Evolutionary conservation across 805 yeast genomes (phyloP).

Genomic region (Wickerhamomyces rabaulensis): DNA sequence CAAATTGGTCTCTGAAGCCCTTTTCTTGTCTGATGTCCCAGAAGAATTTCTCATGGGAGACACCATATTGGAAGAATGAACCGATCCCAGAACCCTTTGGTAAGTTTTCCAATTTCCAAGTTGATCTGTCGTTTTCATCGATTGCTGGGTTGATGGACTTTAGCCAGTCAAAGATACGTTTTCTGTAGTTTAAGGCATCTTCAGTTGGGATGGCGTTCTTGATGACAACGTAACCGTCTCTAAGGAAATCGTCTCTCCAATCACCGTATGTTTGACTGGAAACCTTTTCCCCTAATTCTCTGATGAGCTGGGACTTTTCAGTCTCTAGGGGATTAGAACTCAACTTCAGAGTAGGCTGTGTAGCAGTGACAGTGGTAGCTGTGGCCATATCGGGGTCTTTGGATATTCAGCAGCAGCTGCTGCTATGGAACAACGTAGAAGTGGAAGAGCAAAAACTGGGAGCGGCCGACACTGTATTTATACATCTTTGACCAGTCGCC

Average conservation of each 20-base stretch:
- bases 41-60: constrained; percentile 28
- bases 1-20: constrained; percentile 24
- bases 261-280: constrained; percentile 14
- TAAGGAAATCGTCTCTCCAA: constrained; percentile 26
- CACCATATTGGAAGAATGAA: constrained; percentile 16
- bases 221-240: constrained; percentile 29
- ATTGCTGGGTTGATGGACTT: constrained; percentile 16
- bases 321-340: constrained; percentile 11
- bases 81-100: constrained; percentile 21
- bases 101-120: constrained; percentile 27
- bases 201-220: constrained; percentile 25
- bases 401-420: too few species aligned
- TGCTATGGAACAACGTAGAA: too few species aligned
- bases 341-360: constrained; percentile 2
- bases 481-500: neutral
- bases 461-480: neutral
- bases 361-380: neutral
- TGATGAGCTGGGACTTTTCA: constrained; percentile 13
- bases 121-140: constrained; percentile 22
- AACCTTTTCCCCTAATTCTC: constrained; percentile 6
- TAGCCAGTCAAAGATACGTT: constrained; percentile 21
- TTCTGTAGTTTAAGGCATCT: constrained; percentile 20
- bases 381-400: neutral
- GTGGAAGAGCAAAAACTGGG: too few species aligned
- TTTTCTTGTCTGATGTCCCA: constrained; percentile 30